phyloP scores from a whole-genome alignment of 148 eudicot genomes.

The Silene uniflora region DNA sequence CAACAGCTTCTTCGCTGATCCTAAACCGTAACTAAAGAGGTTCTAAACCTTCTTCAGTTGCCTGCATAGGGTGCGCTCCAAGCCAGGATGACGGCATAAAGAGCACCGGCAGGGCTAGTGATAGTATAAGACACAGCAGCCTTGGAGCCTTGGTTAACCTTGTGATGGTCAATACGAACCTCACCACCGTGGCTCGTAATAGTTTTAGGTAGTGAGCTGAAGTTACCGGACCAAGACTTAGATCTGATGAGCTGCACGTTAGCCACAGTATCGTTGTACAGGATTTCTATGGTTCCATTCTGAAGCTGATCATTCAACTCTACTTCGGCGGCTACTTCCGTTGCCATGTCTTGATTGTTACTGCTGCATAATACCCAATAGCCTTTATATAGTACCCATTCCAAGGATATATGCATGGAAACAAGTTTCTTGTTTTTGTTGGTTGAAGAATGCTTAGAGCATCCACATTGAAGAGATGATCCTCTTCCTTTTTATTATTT shows the following conservation, averaged over 20 bases:
- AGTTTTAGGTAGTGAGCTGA: background rate
- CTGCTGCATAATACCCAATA: background rate
- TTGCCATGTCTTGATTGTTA: background rate
- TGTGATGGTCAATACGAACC: background rate
- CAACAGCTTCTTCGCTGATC: constrained; percentile 39
- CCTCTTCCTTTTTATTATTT: no score
- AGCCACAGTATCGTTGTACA: background rate
- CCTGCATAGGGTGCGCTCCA: background rate
- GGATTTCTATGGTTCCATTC: background rate
- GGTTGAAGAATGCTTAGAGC: no score
- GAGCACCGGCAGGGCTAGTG: background rate
- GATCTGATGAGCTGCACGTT: constrained; percentile 9
- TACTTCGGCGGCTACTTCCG: background rate
- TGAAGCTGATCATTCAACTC: background rate
- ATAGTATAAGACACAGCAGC: background rate
- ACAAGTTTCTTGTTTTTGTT: no score
- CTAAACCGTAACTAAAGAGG: constrained; percentile 17
- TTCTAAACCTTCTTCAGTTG: background rate
- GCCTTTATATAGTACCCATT: no score
- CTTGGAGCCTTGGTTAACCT: constrained; percentile 7
- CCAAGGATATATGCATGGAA: no score
- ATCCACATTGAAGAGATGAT: no score
- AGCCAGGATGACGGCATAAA: background rate
- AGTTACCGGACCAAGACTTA: background rate
- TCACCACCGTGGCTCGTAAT: constrained; percentile 4